Percentiles rank a stretch among this genome's conserved stretches.
Conservation (phyloP, 2,329 filamentous ascomycete genomes). For the Paraconiothyrium brasiliense region DNA sequence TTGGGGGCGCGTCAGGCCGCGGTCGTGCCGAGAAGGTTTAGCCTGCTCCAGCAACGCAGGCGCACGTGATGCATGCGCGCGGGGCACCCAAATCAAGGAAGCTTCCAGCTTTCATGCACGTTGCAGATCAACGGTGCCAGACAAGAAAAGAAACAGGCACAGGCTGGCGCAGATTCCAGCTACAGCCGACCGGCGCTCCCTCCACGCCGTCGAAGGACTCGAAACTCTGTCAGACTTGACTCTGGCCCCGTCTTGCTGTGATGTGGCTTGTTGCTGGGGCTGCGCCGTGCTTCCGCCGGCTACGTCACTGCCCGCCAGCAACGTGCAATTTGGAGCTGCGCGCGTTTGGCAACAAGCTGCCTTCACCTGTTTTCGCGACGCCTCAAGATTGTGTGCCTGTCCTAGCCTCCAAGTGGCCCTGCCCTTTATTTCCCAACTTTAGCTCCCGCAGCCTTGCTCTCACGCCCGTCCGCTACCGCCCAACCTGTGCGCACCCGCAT, state of each 20-base stretch:
- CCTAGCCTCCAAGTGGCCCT: conserved; percentile 5
- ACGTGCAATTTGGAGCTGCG: conserved; percentile 8
- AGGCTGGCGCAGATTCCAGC: conserved; percentile 2
- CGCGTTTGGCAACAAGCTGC: conserved; percentile 5
- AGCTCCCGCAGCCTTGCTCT: conserved; percentile 13
- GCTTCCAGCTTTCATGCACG: conserved; percentile 1
- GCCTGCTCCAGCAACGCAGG: background rate
- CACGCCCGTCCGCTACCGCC: background rate
- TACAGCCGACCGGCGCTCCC: background rate
- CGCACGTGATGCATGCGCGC: conserved; percentile 1
- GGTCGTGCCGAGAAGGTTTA: conserved; percentile 9
- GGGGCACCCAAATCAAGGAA: background rate
- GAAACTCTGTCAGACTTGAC: background rate
- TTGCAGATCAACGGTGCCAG: conserved; percentile 9
- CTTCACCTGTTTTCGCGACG: conserved; percentile 12
- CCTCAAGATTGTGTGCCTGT: background rate
- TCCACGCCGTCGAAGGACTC: background rate
- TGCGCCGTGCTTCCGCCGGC: conserved; percentile 16
- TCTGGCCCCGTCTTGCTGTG: background rate
- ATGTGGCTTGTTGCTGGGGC: conserved; percentile 13
- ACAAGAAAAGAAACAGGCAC: conserved; percentile 11
- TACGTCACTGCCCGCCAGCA: conserved; percentile 33
- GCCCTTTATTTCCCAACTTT: conserved; percentile 1
- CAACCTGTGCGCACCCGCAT: conserved; percentile 34
- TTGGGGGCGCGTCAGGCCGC: conserved; percentile 1